Evolutionary conservation across 495 filamentous ascomycete genomes (phyloP), one percentile per base, ranked within the genome.

Genomic region (Aspergillus diversus): DNA sequence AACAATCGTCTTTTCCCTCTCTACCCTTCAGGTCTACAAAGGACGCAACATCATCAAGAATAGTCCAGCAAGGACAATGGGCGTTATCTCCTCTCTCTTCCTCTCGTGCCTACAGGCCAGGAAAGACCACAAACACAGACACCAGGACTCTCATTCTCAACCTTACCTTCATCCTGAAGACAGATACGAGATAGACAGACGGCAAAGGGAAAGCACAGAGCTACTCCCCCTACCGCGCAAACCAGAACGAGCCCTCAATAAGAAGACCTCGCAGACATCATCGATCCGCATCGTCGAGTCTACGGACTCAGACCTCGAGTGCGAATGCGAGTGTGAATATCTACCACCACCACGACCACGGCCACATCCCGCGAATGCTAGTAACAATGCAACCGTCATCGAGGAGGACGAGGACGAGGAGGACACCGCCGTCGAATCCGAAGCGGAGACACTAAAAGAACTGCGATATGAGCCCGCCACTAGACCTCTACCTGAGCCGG

Each of bases 271-370:
- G 17, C 37, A 27, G 5, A 63, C 56, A 54, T 15, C 56, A 9
- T 66, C 64, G 15, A 66, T 66, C 35, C 64, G 64, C 17, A 53
- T 66, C 32, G 64, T 66, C 55, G 53, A 57, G 8, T 39, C 60
- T n/a, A 17, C 47, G 5, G 60, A 63, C 17, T 51, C 64, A 0
- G 54, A 61, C 33, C 48, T 53, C 7, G 55, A 55, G 5, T 42
- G 33, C 33, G 33, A 47, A 32, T 47, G 47, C 27, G 34, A 12
- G 2, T 42, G 37, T 31, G 55, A n/a, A 11, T 46, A 27, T 27
- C 1, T 27, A 27, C 21, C 21, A 27, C 21, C 1, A 2, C 21
- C 21, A 27, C 21, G 21, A 27, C 21, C 21, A 1, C 21, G 21
- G 21, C 21, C 21, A 27, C 2, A 27, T 27, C 21, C 21, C 21